These are phyloP conservation scores for Perkinsus olseni DNA, from an alignment of 169 alveolate species.

Conservation along the genomic window DNA sequence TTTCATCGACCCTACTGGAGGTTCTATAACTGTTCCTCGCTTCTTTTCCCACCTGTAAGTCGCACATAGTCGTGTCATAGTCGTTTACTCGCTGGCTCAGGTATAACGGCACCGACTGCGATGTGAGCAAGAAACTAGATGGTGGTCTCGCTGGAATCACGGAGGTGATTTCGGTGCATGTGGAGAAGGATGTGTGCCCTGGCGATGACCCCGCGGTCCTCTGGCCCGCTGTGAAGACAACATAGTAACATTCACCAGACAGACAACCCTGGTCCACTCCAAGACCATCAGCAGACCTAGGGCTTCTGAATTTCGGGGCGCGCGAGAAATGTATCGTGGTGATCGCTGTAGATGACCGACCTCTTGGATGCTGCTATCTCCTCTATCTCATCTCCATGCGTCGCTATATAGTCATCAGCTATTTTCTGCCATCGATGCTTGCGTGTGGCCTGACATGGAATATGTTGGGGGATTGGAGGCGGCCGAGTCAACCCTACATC, in stretches of 20 bases:
- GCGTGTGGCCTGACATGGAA: neutral
- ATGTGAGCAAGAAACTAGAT: neutral
- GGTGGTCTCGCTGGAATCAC: neutral
- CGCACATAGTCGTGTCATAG: neutral
- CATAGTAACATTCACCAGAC: too few relatives aligned
- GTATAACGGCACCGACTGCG: neutral
- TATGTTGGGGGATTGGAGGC: too few relatives aligned
- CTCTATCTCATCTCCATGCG: neutral
- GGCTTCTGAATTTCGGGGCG: too few relatives aligned
- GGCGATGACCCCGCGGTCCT: neutral
- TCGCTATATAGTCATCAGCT: neutral
- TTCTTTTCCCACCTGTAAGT: neutral
- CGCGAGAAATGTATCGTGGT: neutral
- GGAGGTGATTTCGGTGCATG: neutral
- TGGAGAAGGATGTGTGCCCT: neutral
- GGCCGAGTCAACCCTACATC: neutral
- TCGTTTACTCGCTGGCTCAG: neutral
- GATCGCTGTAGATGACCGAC: neutral
- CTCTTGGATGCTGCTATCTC: neutral
- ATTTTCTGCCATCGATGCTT: neutral
- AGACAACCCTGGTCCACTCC: too few relatives aligned
- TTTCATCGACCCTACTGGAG: neutral
- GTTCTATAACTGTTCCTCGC: neutral
- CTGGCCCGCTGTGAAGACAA: neutral
- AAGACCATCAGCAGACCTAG: too few relatives aligned